phyloP scores from a whole-genome alignment of 2,329 filamentous ascomycete species.

The Aspergillus ibericus region DNA sequence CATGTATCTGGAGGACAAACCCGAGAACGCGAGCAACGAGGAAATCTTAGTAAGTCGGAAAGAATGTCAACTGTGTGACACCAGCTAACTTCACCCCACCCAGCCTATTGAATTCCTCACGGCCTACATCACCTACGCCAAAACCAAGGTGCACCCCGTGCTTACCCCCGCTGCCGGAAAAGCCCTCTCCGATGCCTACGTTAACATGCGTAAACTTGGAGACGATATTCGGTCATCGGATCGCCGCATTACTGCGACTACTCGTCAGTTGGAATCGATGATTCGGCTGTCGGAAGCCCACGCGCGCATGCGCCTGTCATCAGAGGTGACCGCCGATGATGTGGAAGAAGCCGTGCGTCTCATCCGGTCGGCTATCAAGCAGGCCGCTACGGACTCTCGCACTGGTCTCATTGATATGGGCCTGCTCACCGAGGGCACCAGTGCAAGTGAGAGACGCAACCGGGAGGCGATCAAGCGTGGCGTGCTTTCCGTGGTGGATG shows the following conservation, averaged over 20 bases:
- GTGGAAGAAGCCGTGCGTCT: conserved; percentile 88
- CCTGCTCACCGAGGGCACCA: conserved; percentile 89
- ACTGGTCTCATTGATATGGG: conserved; percentile 96
- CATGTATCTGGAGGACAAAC: conserved; percentile 94
- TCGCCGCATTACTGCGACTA: conserved; percentile 96
- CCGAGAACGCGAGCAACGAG: conserved; percentile 72
- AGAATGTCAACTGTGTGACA: not conserved
- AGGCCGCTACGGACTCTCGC: conserved; percentile 89
- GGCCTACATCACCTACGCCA: conserved; percentile 94
- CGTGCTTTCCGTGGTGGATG: conserved; percentile 73
- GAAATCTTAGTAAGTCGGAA: conserved; percentile 73
- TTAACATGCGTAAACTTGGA: conserved; percentile 92
- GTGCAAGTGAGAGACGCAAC: conserved; percentile 77
- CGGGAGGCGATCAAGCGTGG: conserved; percentile 82
- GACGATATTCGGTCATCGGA: conserved; percentile 83
- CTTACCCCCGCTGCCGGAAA: conserved; percentile 78
- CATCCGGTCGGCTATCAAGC: conserved; percentile 92
- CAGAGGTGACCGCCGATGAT: conserved; percentile 74
- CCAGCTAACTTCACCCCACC: conserved; percentile 7
- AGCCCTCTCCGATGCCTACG: conserved; percentile 82
- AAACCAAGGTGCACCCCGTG: conserved; percentile 77
- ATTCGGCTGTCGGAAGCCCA: conserved; percentile 95
- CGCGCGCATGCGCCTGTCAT: conserved; percentile 90
- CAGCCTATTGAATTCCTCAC: conserved; percentile 94
- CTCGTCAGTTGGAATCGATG: conserved; percentile 95